Evolutionary conservation across 495 filamentous ascomycete species (phyloP).

Genomic region (Penicillium maclennaniae): DNA sequence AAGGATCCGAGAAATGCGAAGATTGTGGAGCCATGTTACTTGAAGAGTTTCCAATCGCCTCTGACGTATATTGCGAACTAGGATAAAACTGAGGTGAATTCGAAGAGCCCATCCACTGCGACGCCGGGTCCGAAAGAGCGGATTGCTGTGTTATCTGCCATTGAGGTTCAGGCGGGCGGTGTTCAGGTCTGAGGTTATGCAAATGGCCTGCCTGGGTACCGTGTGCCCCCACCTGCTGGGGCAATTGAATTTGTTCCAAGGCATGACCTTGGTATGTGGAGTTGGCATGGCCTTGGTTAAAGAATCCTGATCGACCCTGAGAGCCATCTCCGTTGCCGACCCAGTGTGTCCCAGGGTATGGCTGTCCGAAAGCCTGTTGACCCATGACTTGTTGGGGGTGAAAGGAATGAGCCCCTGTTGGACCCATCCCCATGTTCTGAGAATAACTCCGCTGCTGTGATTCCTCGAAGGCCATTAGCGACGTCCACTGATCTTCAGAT

Average conservation of each 20-base stretch:
- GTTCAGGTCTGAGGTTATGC: not conserved
- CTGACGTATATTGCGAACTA: not conserved
- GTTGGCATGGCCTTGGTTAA: not conserved
- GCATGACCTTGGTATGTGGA: not conserved
- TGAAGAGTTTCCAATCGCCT: not conserved
- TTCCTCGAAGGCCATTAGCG: slow-evolving; percentile 5
- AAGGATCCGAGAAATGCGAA: not conserved
- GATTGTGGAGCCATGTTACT: not conserved
- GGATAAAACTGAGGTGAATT: slow-evolving; percentile 2
- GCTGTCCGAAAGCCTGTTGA: not conserved
- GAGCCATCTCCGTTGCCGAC: not conserved
- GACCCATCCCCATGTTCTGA: not conserved
- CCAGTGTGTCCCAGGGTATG: not conserved
- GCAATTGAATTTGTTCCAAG: not conserved
- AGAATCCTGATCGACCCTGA: not conserved
- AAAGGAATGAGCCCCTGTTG: not conserved
- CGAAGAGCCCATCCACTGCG: slow-evolving; percentile 1
- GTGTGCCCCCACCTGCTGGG: not conserved
- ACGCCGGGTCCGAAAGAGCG: not conserved
- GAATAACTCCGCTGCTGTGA: not conserved
- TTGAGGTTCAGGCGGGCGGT: slow-evolving; percentile 16
- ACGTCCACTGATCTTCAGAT: not conserved
- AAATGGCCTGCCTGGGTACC: not conserved
- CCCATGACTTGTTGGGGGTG: not conserved
- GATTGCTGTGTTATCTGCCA: slow-evolving; percentile 13